phyloP scores from a whole-genome alignment of 2,329 filamentous ascomycete species.

The Fusarium sp. region DNA sequence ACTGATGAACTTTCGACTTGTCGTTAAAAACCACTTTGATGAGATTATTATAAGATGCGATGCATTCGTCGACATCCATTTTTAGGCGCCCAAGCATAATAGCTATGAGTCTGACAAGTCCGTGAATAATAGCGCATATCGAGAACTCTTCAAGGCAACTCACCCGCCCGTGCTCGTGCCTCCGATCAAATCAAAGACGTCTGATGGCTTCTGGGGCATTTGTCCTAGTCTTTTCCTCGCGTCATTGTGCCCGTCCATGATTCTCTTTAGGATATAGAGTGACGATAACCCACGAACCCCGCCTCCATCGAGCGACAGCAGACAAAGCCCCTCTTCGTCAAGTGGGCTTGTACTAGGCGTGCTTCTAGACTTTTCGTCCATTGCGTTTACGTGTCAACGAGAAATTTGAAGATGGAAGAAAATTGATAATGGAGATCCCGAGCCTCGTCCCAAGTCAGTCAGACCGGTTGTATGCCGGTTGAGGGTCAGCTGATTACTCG shows the following conservation, averaged over 20 bases:
- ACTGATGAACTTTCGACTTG: not conserved
- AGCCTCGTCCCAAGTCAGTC: not conserved
- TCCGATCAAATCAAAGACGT: slow-evolving; percentile 10
- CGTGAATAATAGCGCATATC: not conserved
- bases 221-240: accelerated
- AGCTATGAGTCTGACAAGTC: not conserved
- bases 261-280: not conserved
- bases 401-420: not conserved
- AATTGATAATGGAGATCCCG: too few species aligned
- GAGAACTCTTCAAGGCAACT: accelerated
- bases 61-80: slow-evolving; percentile 4
- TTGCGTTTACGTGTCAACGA: not conserved
- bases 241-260: not conserved
- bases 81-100: slow-evolving; percentile 3
- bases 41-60: not conserved
- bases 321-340: not conserved
- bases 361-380: not conserved
- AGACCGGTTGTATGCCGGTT: not conserved
- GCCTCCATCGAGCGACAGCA: slow-evolving; percentile 5
- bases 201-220: not conserved
- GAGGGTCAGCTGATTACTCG: not conserved
- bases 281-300: slow-evolving; percentile 5
- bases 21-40: not conserved
- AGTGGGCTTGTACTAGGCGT: not conserved
- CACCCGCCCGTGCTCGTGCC: slow-evolving; percentile 13